Conservation (phyloP, 2,329 filamentous ascomycete genomes). For the Paracoccidioides brasiliensis region DNA sequence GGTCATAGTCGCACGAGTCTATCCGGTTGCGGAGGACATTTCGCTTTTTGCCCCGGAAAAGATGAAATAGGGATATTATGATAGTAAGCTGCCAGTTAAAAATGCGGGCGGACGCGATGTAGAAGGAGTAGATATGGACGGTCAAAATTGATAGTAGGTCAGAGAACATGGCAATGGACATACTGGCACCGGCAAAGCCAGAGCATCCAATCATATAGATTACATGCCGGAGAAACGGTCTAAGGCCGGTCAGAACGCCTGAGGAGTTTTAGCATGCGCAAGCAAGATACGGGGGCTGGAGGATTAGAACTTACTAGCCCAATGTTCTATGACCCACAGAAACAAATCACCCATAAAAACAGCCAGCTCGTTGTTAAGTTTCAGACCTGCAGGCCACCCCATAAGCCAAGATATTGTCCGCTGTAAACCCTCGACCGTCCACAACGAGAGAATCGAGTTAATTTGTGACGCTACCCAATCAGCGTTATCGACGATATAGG, state of each 20-base stretch:
- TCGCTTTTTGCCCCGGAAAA: constrained; percentile 95
- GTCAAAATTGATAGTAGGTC: constrained; percentile 85
- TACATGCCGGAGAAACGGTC: constrained; percentile 68
- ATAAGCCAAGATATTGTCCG: constrained; percentile 90
- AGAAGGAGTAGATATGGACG: constrained; percentile 95
- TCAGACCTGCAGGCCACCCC: constrained; percentile 87
- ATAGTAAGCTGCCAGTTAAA: constrained; percentile 99
- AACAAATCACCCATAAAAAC: constrained; percentile 92
- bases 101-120: constrained; percentile 89
- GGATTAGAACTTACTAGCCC: constrained; percentile 53
- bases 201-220: constrained; percentile 91
- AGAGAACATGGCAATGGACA: constrained; percentile 92
- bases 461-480: constrained; percentile 71
- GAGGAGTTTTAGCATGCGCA: constrained; percentile 10
- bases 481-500: constrained; percentile 93
- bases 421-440: constrained; percentile 78
- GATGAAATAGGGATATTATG: constrained; percentile 91
- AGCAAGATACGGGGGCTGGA: not conserved
- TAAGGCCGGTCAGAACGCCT: constrained; percentile 64
- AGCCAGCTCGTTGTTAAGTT: constrained; percentile 86
- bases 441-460: constrained; percentile 59
- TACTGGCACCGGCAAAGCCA: constrained; percentile 87
- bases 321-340: constrained; percentile 97
- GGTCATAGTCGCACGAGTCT: constrained; percentile 95
- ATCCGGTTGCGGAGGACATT: constrained; percentile 95